phyloP scores from a whole-genome alignment of 2,329 filamentous ascomycete species.

The Daldinia sp. region DNA sequence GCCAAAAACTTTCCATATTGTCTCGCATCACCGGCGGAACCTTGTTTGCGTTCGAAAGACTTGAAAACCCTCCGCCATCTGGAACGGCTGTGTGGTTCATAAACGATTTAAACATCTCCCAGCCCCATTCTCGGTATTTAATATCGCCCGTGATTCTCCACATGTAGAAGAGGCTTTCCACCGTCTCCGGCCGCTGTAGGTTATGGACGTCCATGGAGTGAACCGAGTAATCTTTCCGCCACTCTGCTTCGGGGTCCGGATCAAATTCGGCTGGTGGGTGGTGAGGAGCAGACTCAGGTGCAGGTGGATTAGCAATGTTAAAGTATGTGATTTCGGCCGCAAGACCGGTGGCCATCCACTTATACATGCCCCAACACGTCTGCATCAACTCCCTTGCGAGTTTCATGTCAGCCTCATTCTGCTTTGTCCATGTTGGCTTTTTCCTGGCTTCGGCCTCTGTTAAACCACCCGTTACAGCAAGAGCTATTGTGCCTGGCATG shows the following conservation, averaged over 20 bases:
- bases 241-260: constrained; percentile 67
- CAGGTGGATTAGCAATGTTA: constrained; percentile 76
- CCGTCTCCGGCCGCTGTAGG: constrained; percentile 92
- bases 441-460: constrained; percentile 81
- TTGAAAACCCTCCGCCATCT: constrained; percentile 84
- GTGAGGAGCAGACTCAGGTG: constrained; percentile 68
- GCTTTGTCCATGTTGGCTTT: constrained; percentile 76
- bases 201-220: constrained; percentile 90
- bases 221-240: constrained; percentile 83
- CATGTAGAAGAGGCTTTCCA: constrained; percentile 98
- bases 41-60: constrained; percentile 78
- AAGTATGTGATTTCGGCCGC: constrained; percentile 96
- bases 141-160: constrained; percentile 95
- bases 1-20: constrained; percentile 99
- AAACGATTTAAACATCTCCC: constrained; percentile 97
- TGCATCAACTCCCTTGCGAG: constrained; percentile 93
- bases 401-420: constrained; percentile 87
- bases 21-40: constrained; percentile 79
- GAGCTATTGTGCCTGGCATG: constrained; percentile 93
- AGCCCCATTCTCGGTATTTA: constrained; percentile 94
- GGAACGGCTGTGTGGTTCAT: constrained; percentile 84
- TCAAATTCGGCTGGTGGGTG: constrained; percentile 64
- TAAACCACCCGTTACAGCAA: constrained; percentile 84
- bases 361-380: constrained; percentile 98
- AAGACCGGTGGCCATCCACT: constrained; percentile 88